These are phyloP conservation scores for Fusarium multiceps DNA, from an alignment of 2,329 filamentous ascomycete genomes.

Conservation along the genomic window DNA sequence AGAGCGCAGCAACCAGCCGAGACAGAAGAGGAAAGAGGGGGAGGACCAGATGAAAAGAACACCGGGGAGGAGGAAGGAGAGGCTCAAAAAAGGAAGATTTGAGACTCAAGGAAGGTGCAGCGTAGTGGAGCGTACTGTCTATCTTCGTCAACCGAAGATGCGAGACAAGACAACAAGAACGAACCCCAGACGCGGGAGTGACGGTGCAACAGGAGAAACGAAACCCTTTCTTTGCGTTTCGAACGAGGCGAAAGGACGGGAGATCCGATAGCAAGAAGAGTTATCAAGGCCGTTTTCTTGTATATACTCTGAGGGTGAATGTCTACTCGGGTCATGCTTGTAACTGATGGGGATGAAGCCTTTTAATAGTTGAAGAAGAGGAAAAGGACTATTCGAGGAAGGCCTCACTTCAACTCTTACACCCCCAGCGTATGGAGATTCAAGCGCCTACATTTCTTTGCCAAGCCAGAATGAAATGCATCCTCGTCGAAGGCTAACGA, in stretches of 20 bases:
- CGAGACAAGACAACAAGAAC: slow-evolving; percentile 41
- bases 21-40: slow-evolving; percentile 15
- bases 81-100: slow-evolving; percentile 14
- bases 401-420: slow-evolving; percentile 20
- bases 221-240: slow-evolving; percentile 33
- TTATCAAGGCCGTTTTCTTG: slow-evolving; percentile 1
- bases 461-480: slow-evolving; percentile 10
- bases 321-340: not conserved
- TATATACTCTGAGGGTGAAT: not conserved
- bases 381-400: not conserved
- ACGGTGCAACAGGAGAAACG: slow-evolving; percentile 39
- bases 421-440: slow-evolving; percentile 25
- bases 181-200: slow-evolving; percentile 40
- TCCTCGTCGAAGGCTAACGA: not conserved
- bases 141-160: slow-evolving; percentile 36
- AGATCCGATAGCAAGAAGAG: slow-evolving; percentile 11
- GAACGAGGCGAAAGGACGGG: slow-evolving; percentile 30
- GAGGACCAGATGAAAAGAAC: not conserved
- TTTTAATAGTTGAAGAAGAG: slow-evolving; percentile 34
- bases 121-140: not conserved
- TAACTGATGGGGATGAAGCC: not conserved
- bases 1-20: slow-evolving; percentile 41
- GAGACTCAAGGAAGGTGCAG: not conserved
- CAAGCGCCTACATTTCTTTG: slow-evolving; percentile 12
- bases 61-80: slow-evolving; percentile 2